These are phyloP conservation scores for Hymenoscyphus infarciens DNA, from an alignment of 2,329 filamentous ascomycete species.

Conservation along the genomic window DNA sequence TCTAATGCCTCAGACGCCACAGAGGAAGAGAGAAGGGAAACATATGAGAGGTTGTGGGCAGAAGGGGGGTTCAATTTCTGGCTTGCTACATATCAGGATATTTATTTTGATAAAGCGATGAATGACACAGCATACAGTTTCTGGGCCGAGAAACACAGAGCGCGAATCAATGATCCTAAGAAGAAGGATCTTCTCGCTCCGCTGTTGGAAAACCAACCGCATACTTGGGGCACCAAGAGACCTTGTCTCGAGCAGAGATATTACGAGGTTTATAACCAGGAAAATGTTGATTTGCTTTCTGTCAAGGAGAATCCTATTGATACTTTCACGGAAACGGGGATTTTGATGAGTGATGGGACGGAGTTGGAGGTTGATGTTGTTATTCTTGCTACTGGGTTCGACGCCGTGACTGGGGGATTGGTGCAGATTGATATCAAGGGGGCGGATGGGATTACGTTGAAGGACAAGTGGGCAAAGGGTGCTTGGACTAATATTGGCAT, in stretches of 20 bases:
- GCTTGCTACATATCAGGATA: slow-evolving; percentile 45
- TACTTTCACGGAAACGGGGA: slow-evolving; percentile 38
- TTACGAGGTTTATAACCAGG: slow-evolving; percentile 46
- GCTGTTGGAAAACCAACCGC: slow-evolving; percentile 37
- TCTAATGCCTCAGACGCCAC: slow-evolving; percentile 43
- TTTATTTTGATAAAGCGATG: slow-evolving; percentile 39
- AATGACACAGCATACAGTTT: slow-evolving; percentile 48
- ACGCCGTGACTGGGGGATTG: slow-evolving; percentile 36
- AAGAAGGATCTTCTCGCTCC: slow-evolving; percentile 47
- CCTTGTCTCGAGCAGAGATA: slow-evolving; percentile 46
- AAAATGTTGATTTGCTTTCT: slow-evolving; percentile 45
- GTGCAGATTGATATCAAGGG: slow-evolving; percentile 35
- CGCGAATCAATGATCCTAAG: slow-evolving; percentile 43
- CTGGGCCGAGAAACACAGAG: slow-evolving; percentile 44
- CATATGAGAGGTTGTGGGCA: slow-evolving; percentile 44
- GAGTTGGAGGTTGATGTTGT: slow-evolving; percentile 34
- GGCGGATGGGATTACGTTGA: slow-evolving; percentile 30
- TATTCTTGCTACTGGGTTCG: slow-evolving; percentile 39
- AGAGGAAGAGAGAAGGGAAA: slow-evolving; percentile 41
- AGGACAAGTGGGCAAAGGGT: slow-evolving; percentile 36
- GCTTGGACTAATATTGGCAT: slow-evolving; percentile 41
- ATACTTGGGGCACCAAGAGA: slow-evolving; percentile 46
- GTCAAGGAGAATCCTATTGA: slow-evolving; percentile 43
- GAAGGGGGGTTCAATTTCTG: slow-evolving; percentile 47
- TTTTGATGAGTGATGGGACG: slow-evolving; percentile 33